These are phyloP conservation scores for Pythium periplocum DNA, from an alignment of 352 stramenopile species.

Conservation along the genomic window DNA sequence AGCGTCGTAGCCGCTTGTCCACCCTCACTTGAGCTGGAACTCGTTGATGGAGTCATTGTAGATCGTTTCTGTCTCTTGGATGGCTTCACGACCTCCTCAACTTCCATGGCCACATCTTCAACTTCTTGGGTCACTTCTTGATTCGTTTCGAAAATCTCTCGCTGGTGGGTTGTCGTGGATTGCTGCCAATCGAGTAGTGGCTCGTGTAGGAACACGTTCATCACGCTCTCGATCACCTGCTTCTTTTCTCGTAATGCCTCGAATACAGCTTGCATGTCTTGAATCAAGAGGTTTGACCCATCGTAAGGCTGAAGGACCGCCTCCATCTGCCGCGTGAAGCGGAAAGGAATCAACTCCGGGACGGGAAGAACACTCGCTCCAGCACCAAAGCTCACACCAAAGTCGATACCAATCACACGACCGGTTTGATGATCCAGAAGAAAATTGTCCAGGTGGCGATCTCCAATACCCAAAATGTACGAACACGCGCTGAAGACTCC, in stretches of 20 bases:
- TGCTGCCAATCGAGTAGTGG: conserved; percentile 89
- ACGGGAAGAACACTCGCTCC: conserved; percentile 78
- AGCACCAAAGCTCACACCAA: conserved; percentile 89
- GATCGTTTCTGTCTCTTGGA: neutral
- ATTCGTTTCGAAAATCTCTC: conserved; percentile 40
- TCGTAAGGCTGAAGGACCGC: conserved; percentile 70
- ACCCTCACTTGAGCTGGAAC: conserved; percentile 1
- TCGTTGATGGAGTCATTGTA: neutral
- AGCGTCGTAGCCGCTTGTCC: conserved; percentile 6
- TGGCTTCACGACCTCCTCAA: neutral
- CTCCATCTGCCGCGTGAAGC: conserved; percentile 79
- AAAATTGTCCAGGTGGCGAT: conserved; percentile 91
- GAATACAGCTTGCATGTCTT: conserved; percentile 84
- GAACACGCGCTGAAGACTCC: conserved; percentile 83
- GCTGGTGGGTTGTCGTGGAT: conserved; percentile 54
- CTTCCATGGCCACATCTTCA: conserved; percentile 9
- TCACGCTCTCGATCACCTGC: conserved; percentile 81
- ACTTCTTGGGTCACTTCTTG: conserved; percentile 15
- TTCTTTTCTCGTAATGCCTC: conserved; percentile 77
- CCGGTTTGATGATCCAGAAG: conserved; percentile 73
- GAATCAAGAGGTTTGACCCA: conserved; percentile 49
- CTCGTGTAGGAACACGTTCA: conserved; percentile 91
- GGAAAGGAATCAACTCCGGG: conserved; percentile 88
- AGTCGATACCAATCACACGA: conserved; percentile 88
- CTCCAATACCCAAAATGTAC: conserved; percentile 89